Evolutionary conservation across 2,329 filamentous ascomycete species (phyloP).

Genomic region (Fusarium liriodendri): DNA sequence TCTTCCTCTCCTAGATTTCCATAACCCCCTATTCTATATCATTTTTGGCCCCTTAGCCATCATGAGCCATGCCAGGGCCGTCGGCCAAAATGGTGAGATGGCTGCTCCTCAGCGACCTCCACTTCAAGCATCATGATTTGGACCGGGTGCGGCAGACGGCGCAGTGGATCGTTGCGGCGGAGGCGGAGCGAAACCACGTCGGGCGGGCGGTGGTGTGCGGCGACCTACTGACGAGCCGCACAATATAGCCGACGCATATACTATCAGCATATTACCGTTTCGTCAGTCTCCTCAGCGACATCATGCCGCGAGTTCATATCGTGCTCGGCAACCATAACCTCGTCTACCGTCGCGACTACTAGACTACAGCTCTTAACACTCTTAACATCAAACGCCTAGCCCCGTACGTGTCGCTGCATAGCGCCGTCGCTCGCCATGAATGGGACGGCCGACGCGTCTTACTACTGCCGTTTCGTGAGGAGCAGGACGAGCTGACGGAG

Average conservation of each 20-base stretch:
- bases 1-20: too few species aligned
- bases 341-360: conserved; percentile 39
- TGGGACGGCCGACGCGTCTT: conserved; percentile 36
- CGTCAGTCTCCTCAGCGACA: conserved; percentile 25
- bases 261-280: conserved; percentile 35
- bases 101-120: too few species aligned
- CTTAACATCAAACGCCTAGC: conserved; percentile 30
- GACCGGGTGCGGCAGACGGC: conserved; percentile 31
- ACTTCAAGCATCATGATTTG: conserved; percentile 14
- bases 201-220: conserved; percentile 33
- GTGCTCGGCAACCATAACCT: conserved; percentile 42
- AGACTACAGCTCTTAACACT: conserved; percentile 34
- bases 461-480: conserved; percentile 37
- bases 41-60: too few species aligned
- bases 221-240: conserved; percentile 37
- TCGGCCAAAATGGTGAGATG: too few species aligned
- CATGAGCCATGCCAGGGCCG: too few species aligned
- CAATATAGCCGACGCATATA: conserved; percentile 28
- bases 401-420: conserved; percentile 31
- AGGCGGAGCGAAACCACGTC: conserved; percentile 27
- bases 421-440: conserved; percentile 9
- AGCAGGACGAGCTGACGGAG: conserved; percentile 30
- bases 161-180: conserved; percentile 32
- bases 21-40: too few species aligned
- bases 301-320: conserved; percentile 31